These are phyloP conservation scores for Talaromyces borbonicus DNA, from an alignment of 495 filamentous ascomycete species.

Conservation along the genomic window DNA sequence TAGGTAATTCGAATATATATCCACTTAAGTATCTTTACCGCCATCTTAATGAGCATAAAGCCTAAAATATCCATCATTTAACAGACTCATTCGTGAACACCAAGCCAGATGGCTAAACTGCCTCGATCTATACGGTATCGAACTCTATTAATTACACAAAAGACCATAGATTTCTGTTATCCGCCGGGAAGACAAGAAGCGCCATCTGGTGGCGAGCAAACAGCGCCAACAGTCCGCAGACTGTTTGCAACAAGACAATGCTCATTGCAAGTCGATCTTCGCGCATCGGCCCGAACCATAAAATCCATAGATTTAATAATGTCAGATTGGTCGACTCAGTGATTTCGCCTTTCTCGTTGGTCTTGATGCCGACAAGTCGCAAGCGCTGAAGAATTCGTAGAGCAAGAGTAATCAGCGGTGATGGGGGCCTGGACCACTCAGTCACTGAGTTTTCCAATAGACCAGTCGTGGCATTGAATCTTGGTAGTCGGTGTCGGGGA, in stretches of 20 bases:
- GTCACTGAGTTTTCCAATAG: conserved; percentile 77
- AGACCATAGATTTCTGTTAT: conserved; percentile 50
- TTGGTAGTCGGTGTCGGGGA: conserved; percentile 81
- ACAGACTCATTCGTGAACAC: not conserved
- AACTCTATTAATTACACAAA: conserved; percentile 20
- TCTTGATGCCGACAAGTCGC: conserved; percentile 53
- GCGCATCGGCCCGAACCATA: conserved; percentile 86
- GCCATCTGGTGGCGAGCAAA: conserved; percentile 80
- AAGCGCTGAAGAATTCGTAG: conserved; percentile 57
- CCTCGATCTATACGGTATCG: too few species aligned
- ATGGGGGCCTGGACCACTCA: conserved; percentile 64
- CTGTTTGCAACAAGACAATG: conserved; percentile 62
- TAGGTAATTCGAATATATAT: too few species aligned
- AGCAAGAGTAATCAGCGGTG: conserved; percentile 43
- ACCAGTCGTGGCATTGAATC: conserved; percentile 74
- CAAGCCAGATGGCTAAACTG: too few species aligned
- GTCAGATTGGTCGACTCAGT: conserved; percentile 84
- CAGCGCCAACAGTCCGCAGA: conserved; percentile 68
- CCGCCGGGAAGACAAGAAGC: conserved; percentile 70
- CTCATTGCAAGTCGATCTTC: conserved; percentile 75
- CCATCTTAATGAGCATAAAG: too few species aligned
- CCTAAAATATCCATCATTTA: not conserved
- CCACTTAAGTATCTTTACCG: too few species aligned
- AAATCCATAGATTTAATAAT: conserved; percentile 87
- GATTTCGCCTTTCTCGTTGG: conserved; percentile 57